A percentile compares a stretch with the other conserved stretches of the same genome.
Evolutionary conservation across 257 asterid species (phyloP).

Genomic region (Solanum clarkiae): DNA sequence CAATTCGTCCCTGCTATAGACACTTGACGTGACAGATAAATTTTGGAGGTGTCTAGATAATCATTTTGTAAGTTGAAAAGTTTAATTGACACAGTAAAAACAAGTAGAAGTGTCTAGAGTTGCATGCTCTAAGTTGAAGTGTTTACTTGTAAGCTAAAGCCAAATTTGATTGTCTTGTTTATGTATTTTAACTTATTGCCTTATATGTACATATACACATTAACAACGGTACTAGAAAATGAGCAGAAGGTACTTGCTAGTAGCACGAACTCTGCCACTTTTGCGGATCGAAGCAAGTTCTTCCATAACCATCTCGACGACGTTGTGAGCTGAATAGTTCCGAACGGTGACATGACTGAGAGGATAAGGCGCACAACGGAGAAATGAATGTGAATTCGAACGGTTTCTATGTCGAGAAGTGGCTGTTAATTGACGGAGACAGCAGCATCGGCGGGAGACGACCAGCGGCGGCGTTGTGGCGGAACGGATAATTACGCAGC

Average conservation of each 20-base stretch:
- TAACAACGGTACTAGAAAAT: neutral
- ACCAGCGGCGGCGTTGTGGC: slow-evolving; percentile 43
- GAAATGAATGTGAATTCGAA: slow-evolving; percentile 11
- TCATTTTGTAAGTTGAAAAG: neutral
- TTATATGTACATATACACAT: neutral
- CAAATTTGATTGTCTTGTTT: neutral
- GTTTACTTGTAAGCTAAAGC: too few species aligned
- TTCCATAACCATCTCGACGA: slow-evolving; percentile 40
- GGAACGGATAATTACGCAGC: slow-evolving; percentile 49
- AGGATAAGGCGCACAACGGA: slow-evolving; percentile 12
- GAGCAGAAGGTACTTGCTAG: slow-evolving; percentile 33
- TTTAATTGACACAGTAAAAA: neutral
- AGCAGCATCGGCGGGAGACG: slow-evolving; percentile 29
- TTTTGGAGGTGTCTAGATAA: neutral
- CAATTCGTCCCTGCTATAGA: neutral
- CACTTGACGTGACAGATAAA: neutral
- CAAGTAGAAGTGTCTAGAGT: too few species aligned
- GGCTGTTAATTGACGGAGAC: slow-evolving; percentile 6
- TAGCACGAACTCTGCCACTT: slow-evolving; percentile 45
- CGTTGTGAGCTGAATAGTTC: slow-evolving; percentile 44
- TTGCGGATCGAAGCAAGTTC: slow-evolving; percentile 41
- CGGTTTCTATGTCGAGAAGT: neutral
- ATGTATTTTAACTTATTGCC: neutral
- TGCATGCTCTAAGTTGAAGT: too few species aligned
- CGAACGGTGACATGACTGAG: slow-evolving; percentile 25